These are phyloP conservation scores for Kuraishia borneana DNA, from an alignment of 805 yeast genomes.

Conservation along the genomic window DNA sequence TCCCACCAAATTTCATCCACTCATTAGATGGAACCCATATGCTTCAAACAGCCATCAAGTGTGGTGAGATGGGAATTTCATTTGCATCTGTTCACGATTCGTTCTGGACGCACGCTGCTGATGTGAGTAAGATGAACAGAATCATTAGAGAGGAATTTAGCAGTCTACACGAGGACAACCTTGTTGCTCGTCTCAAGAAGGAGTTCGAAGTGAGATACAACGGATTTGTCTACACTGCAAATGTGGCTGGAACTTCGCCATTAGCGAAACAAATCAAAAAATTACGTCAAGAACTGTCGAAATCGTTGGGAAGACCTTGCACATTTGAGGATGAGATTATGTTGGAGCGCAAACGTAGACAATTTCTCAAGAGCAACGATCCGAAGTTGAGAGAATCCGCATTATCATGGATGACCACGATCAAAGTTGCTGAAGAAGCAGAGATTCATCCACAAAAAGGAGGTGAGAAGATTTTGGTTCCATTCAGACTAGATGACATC, in stretches of 20 bases:
- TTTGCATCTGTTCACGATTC: constrained; percentile 98
- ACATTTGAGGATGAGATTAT: constrained; percentile 65
- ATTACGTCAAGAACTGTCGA: constrained; percentile 36
- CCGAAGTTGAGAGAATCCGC: constrained; percentile 39
- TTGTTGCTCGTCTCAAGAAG: constrained; percentile 55
- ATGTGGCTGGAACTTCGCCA: constrained; percentile 39
- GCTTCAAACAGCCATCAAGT: constrained; percentile 77
- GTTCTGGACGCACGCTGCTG: constrained; percentile 94
- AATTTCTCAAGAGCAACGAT: constrained; percentile 39
- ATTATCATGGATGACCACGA: constrained; percentile 52
- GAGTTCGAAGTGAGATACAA: constrained; percentile 79
- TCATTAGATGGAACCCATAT: constrained; percentile 95
- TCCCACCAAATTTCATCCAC: constrained; percentile 93
- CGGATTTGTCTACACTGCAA: constrained; percentile 52
- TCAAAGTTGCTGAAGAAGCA: constrained; percentile 35
- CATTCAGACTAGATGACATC: constrained; percentile 57
- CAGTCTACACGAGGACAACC: constrained; percentile 59
- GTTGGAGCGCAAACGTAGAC: constrained; percentile 55
- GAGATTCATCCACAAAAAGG: constrained; percentile 8
- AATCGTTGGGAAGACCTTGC: constrained; percentile 39
- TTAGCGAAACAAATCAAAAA: constrained; percentile 37
- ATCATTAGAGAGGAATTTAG: constrained; percentile 73
- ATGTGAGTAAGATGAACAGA: constrained; percentile 60
- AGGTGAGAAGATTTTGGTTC: constrained; percentile 41
- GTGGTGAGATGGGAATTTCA: constrained; percentile 50